phyloP scores from a whole-genome alignment of 2,329 filamentous ascomycete genomes.

The Gnomoniopsis sp. region DNA sequence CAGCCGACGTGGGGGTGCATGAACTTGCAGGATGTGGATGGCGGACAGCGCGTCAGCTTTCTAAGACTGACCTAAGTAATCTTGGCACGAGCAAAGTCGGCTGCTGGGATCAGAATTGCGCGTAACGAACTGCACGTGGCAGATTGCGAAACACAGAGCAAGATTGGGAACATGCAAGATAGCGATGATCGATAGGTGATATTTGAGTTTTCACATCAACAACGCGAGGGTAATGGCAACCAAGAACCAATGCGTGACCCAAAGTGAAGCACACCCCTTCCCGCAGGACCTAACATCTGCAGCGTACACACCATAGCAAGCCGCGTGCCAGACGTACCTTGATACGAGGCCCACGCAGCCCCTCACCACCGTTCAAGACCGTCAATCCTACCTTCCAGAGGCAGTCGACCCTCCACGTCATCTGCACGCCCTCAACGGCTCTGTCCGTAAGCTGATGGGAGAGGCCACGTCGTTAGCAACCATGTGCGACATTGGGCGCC shows the following conservation, averaged over 20 bases:
- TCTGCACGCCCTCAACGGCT: background rate
- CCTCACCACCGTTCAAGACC: slow-evolving; percentile 8
- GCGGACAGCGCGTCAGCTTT: background rate
- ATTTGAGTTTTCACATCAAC: slow-evolving; percentile 3
- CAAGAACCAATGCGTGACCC: background rate
- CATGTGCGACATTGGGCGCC: background rate
- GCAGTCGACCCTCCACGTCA: background rate
- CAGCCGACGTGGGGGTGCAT: background rate
- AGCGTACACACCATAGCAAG: slow-evolving; percentile 7
- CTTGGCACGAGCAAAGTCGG: background rate
- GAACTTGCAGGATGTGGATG: background rate
- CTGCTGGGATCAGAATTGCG: background rate
- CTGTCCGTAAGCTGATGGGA: slow-evolving; percentile 8
- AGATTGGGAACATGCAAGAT: background rate
- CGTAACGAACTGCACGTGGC: background rate
- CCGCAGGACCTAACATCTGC: slow-evolving; percentile 5
- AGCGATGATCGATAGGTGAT: background rate
- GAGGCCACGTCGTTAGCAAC: slow-evolving; percentile 5
- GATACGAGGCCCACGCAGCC: background rate
- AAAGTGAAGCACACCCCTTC: background rate
- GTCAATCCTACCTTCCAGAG: background rate
- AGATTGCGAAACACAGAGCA: background rate
- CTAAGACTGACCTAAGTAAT: background rate
- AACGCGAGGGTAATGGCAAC: background rate
- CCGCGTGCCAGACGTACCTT: background rate